Evolutionary conservation across 2,329 filamentous ascomycete genomes (phyloP), one percentile per base, ranked within the genome.

Genomic region (Albifimbria verrucaria): DNA sequence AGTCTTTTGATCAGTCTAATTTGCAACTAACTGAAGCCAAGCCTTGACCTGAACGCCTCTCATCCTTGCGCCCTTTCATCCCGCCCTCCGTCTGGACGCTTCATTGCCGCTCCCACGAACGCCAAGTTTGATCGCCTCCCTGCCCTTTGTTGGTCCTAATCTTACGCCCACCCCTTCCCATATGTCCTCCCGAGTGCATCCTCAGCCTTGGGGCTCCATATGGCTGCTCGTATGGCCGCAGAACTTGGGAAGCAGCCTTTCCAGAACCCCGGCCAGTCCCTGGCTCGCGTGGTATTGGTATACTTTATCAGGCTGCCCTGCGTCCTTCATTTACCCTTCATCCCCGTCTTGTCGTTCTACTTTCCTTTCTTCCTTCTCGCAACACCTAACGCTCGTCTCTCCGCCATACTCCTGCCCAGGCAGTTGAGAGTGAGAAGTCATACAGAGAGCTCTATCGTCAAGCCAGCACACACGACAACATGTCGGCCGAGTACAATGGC

Each of bases 401-500:
- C 32, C 32, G 15, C 18, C 18, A 4, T 17, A 39, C 32, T 4
- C 18, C 11, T 39, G 11, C n/a, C n/a, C 15, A 39, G 32, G 32
- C 32, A 39, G 32, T 39, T n/a, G 32, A 39, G 32, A 39, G 32
- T 17, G 32, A 6, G 32, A 12, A 39, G 32, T 39, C 18, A 39
- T 39, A n/a, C 32, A 39, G 4, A 39, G 4, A n/a, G n/a, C n/a
- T 41, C 28, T 51, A 24, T 46, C 51, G 22, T 47, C 25, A 23
- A 49, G 51, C 18, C 36, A 49, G 18, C 25, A 48, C 43, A 47
- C 25, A 39, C 43, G 32, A 39, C 42, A n/a, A 32, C 55, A 69
- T 70, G 63, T 53, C 69, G 46, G 65, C 65, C 53, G 60, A 64
- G 42, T 84, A 82, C 70, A 79, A 79, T 63, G 81, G 80, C 65